phyloP scores from a whole-genome alignment of 768 basidiomycete genomes.

The Collybia mongolica region DNA sequence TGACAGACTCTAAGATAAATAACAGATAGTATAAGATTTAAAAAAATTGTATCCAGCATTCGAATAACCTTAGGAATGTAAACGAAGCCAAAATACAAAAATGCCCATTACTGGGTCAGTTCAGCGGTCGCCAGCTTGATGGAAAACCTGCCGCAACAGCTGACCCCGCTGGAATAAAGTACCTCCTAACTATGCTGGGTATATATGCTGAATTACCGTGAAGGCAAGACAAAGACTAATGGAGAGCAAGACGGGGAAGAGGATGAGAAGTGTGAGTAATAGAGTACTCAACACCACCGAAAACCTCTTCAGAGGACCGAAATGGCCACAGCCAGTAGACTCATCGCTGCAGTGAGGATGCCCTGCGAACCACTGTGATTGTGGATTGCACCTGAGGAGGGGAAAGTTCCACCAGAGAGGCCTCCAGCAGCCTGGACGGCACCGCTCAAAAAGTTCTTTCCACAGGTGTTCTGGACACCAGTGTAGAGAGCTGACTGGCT shows the following conservation, averaged over 20 bases:
- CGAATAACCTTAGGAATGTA: no score
- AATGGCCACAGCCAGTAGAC: slow-evolving; percentile 12
- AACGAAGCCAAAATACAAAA: no score
- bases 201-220: slow-evolving; percentile 19
- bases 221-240: slow-evolving; percentile 9
- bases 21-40: no score
- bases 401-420: slow-evolving; percentile 35
- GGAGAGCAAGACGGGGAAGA: slow-evolving; percentile 9
- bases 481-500: slow-evolving; percentile 68
- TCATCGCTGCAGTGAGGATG: slow-evolving; percentile 14
- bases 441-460: slow-evolving; percentile 64
- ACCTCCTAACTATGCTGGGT: slow-evolving; percentile 16
- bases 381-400: slow-evolving; percentile 19
- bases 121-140: background rate
- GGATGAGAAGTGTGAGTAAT: slow-evolving; percentile 5
- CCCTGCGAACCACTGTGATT: slow-evolving; percentile 22
- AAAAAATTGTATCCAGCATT: no score
- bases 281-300: slow-evolving; percentile 10
- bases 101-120: background rate
- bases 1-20: no score
- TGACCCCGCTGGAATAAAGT: slow-evolving; percentile 10
- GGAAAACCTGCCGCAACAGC: slow-evolving; percentile 3
- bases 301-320: slow-evolving; percentile 15
- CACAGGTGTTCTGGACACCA: slow-evolving; percentile 63
- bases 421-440: slow-evolving; percentile 70